Base-by-base conservation (phyloP, 176 grass and related monocot species). In the Bonia amplexicaulis region DNA sequence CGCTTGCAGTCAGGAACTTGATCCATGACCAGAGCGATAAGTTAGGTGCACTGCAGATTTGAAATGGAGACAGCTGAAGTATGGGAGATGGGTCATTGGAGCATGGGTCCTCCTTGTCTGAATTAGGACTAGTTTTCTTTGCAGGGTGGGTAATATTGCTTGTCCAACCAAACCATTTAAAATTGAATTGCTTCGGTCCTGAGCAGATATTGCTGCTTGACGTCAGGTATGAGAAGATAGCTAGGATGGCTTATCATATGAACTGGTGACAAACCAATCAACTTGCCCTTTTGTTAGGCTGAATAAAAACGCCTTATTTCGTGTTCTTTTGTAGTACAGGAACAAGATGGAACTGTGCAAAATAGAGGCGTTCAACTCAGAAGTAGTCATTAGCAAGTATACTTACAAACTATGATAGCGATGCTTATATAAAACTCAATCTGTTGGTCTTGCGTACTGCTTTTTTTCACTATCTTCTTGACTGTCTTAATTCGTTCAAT, bases 1-100 rank as follows among this genome's bases (percentile, higher is more conserved):
- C 59, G 83, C 54, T 48, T 70, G 51, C 66, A 51, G 63, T 48
- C 73, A 69, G 74, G 25, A 78, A 45, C 49, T 57, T 55, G n/a
- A 45, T 46, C 33, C 53, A 2, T 25, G 33, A 66, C 26, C 35
- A n/a, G 66, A 81, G 61, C 29, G 42, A 69, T 45, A 37, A 85
- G 35, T 35, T 4, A 57, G 2, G 6, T 55, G 53, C 2, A 9
- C 19, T 51, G 75, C 51, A 29, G 76, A 41, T 23, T 20, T 14
- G 55, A n/a, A 16, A 78, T 79, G 66, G 75, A 54, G 66, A 63
- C 23, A 68, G 51, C 55, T 71, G 53, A 71, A 33, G 27, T 23
- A 26, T 47, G 65, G 42, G 40, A 22, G 46, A 41, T 53, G 29
- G 42, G 44, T 53, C 20, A 27, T 25, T 17, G 25, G 23, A 17